Base-by-base conservation (phyloP, 768 basidiomycete genomes). In the Paxillus ammoniavirescens region DNA sequence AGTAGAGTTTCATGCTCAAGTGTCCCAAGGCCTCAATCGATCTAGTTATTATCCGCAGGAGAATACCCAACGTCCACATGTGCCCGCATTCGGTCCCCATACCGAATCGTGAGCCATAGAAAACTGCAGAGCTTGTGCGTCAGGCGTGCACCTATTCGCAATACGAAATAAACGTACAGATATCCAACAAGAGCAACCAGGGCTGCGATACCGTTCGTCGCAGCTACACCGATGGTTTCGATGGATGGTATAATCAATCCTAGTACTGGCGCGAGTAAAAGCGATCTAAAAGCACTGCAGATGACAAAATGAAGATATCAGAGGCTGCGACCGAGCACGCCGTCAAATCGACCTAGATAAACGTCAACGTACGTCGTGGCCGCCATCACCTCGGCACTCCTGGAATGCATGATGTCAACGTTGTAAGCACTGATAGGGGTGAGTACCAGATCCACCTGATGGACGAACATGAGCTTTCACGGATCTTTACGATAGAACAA, bases 321-420 rank as follows among this genome's bases (percentile, higher is more conserved):
- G 26, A 3, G 26, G 6, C 23, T 26, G 14, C 8, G 13, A 43
- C 21, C n/a, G 4, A 48, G 8, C 15, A 26, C 2, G 14, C 14
- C 0, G 2, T 30, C 42, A 0, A 15, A 31, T 5, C n/a, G n/a
- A 7, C 31, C 7, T 17, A 30, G 30, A 26, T 26, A 6, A 26
- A 26, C 5, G 6, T 26, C 26, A 45, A 73, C 80, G 30, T 49
- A 86, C 87, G 68, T 70, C 50, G 71, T 72, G 0, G 80, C 84
- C 3, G 83, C 86, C 66, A 78, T 75, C n/a, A 76, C 73, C 61
- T 89, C 86, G 3, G 86, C 83, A 56, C 86, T 87, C 18, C 77
- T 75, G 26, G 72, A 62, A 37, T 82, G 84, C 67, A 88, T 57
- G 12, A 87, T 67, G 55, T 89, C 87, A 5, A 87, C 77, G 28